Conservation (phyloP, 1,284 basidiomycete genomes). For the Sporisorium iseilematis-ciliati region DNA sequence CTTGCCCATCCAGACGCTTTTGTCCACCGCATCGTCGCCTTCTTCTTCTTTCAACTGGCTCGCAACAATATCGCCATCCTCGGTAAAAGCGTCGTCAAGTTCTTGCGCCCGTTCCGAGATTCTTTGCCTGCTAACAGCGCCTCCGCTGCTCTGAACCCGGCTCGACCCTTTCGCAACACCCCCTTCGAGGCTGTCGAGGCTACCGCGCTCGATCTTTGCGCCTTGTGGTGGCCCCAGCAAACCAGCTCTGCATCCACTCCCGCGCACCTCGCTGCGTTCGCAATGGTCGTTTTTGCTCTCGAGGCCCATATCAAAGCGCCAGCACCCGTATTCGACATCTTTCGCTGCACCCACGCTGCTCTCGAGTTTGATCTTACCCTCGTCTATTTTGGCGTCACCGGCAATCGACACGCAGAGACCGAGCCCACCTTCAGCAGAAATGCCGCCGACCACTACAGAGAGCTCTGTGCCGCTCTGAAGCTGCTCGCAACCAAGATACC, state of each 20-base stretch:
- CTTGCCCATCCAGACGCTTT: constrained; percentile 32
- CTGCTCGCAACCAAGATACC: constrained; percentile 25
- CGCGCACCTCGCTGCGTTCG: constrained; percentile 28
- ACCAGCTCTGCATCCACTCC: not conserved
- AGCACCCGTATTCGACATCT: constrained; percentile 24
- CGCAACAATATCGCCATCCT: not conserved
- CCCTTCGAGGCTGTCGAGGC: constrained; percentile 32
- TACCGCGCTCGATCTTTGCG: constrained; percentile 39
- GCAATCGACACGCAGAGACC: too few species aligned
- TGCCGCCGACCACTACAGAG: constrained; percentile 13
- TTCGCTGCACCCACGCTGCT: constrained; percentile 21
- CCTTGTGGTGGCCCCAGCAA: constrained; percentile 39
- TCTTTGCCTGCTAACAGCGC: not conserved
- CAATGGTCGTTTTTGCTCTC: constrained; percentile 31
- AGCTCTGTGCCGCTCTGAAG: constrained; percentile 19
- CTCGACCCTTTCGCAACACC: constrained; percentile 7
- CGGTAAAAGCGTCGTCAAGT: constrained; percentile 10
- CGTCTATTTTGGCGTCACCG: not conserved
- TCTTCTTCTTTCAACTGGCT: constrained; percentile 18
- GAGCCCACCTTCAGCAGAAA: constrained; percentile 12
- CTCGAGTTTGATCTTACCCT: constrained; percentile 4
- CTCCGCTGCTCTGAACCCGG: not conserved
- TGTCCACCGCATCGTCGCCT: constrained; percentile 27
- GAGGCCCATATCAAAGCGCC: constrained; percentile 28
- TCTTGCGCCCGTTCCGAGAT: constrained; percentile 14